A percentile compares a stretch with the other conserved stretches of the same genome.
These are phyloP conservation scores for Clarireedia hainanense DNA, from an alignment of 2,329 filamentous ascomycete genomes.

Conservation along the genomic window DNA sequence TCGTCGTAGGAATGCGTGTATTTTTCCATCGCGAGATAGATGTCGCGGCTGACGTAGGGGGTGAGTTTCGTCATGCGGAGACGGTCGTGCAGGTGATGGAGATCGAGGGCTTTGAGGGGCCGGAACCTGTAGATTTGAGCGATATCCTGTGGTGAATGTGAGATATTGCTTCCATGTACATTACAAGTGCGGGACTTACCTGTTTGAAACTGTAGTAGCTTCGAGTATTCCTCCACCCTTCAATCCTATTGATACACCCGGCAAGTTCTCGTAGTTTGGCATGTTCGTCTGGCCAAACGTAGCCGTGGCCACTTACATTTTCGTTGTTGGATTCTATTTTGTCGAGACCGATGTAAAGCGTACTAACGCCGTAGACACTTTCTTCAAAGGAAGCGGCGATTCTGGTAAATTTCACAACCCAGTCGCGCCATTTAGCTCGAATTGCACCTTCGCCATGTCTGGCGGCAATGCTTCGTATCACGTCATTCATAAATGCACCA, in stretches of 20 bases:
- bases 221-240: constrained; percentile 92
- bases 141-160: constrained; percentile 44
- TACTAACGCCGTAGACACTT: constrained; percentile 85
- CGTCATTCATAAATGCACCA: constrained; percentile 77
- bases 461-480: constrained; percentile 74
- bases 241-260: constrained; percentile 85
- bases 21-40: constrained; percentile 74
- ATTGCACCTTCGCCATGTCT: constrained; percentile 86
- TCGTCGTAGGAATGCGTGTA: constrained; percentile 75
- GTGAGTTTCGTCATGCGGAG: constrained; percentile 74
- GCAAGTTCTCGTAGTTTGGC: constrained; percentile 79
- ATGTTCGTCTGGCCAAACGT: constrained; percentile 84
- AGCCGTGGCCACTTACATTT: constrained; percentile 73
- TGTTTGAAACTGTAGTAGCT: constrained; percentile 96
- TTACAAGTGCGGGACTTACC: constrained; percentile 36
- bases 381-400: constrained; percentile 94
- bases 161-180: constrained; percentile 24
- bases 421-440: constrained; percentile 85
- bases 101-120: constrained; percentile 72
- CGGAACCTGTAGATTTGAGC: constrained; percentile 55
- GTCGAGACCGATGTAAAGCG: constrained; percentile 75
- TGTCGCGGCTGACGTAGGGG: constrained; percentile 67
- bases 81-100: constrained; percentile 89
- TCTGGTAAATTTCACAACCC: constrained; percentile 89
- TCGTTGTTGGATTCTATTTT: constrained; percentile 53